These are phyloP conservation scores for Mycena sp. DNA, from an alignment of 1,284 basidiomycete species.

Conservation along the genomic window DNA sequence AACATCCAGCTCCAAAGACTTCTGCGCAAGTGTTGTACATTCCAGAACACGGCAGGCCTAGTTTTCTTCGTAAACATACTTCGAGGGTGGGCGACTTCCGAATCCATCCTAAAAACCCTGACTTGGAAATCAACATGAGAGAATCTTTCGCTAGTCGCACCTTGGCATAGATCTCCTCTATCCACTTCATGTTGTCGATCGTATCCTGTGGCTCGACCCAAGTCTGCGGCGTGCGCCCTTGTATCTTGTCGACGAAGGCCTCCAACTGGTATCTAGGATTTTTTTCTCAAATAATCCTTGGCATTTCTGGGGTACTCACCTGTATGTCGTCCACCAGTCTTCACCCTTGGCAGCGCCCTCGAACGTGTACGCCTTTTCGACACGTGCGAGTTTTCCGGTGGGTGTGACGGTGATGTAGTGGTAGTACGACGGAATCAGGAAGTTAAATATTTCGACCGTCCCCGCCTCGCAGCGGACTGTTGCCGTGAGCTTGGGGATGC, in stretches of 20 bases:
- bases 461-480: slow-evolving; percentile 51
- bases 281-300: not conserved
- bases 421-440: slow-evolving; percentile 44
- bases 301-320: not conserved
- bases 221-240: slow-evolving; percentile 53
- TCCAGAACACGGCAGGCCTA: no score
- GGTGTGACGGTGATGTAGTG: slow-evolving; percentile 51
- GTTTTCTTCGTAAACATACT: no score
- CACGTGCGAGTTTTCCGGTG: slow-evolving; percentile 33
- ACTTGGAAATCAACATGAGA: no score
- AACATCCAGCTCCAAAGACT: no score
- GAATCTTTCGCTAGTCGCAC: no score
- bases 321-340: slow-evolving; percentile 62
- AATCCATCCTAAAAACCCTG: no score
- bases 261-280: slow-evolving; percentile 46
- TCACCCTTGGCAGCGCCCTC: slow-evolving; percentile 50
- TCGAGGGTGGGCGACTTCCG: no score
- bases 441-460: slow-evolving; percentile 50
- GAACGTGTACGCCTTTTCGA: slow-evolving; percentile 52
- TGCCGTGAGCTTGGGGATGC: slow-evolving; percentile 43
- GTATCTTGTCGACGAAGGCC: slow-evolving; percentile 67
- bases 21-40: no score
- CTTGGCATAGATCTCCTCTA: slow-evolving; percentile 44
- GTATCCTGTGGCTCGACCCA: slow-evolving; percentile 61
- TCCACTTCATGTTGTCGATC: slow-evolving; percentile 54